Conservation (phyloP, 371 early-diverging fungal species). For the Mortierella sp. region DNA sequence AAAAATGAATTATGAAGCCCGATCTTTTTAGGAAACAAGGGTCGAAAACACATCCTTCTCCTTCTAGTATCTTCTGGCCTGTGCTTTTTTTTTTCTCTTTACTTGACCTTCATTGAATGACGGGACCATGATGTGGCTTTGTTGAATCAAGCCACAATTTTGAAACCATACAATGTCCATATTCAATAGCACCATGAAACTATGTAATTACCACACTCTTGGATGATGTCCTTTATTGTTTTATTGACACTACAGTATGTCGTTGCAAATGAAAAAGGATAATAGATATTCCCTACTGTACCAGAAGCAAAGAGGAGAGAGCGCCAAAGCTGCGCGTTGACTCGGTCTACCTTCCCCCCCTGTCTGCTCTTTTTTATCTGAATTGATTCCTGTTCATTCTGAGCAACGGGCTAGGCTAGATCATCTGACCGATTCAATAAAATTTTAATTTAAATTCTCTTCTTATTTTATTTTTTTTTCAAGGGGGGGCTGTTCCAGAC, state of each 20-base stretch:
- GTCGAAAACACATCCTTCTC: not conserved
- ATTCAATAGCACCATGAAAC: no score
- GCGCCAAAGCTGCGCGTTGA: no score
- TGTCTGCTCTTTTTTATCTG: not conserved
- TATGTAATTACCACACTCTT: no score
- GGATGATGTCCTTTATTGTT: no score
- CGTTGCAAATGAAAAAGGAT: no score
- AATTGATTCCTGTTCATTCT: not conserved
- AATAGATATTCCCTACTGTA: no score
- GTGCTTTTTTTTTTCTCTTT: not conserved
- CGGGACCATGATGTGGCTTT: no score
- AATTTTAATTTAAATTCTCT: not conserved
- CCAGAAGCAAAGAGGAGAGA: no score
- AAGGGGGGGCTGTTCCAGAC: not conserved
- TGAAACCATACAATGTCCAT: no score
- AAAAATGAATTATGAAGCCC: not conserved
- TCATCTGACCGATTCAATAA: not conserved
- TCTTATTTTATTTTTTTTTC: not conserved
- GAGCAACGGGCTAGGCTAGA: not conserved
- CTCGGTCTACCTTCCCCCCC: not conserved
- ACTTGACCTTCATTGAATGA: no score
- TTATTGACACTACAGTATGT: no score
- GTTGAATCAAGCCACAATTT: no score
- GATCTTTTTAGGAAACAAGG: not conserved
- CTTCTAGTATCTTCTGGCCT: constrained; percentile 6